Base-by-base conservation (phyloP, 208 protist species). In the Trypanosoma vivax region DNA sequence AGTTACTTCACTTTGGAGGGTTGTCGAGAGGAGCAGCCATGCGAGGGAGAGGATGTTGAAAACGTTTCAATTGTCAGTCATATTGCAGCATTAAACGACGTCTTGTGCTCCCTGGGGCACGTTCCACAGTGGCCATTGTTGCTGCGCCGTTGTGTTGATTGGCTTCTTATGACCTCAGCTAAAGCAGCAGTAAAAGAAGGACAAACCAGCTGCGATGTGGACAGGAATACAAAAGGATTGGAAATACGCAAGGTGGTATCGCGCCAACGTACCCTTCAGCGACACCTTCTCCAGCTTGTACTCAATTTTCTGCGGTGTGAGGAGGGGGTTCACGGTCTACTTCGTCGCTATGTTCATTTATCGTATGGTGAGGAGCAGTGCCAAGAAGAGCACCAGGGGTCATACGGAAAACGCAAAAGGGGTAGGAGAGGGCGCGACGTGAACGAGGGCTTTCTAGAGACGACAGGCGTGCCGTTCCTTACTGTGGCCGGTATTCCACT, bases 91-190 rank as follows among this genome's bases (percentile, higher is more conserved):
- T 27, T 66, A 30, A 34, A 33, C 11, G 28, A 57, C 48, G 34
- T 57, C 1, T 29, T 66, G 50, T 58, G 27, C 19, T 27, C 42
- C 50, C 11, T 64, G 23, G 80, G 80, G 0, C 79, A 83, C 50
- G 65, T 87, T 34, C 73, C 80, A 3, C 87, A 87, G 68, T 92
- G 84, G 84, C 81, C 75, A 3, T 53, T 60, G 3, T 39, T 91
- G 19, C 43, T 86, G 18, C 61, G 73, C 14, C 54, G 50, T 39
- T 28, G 9, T 39, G 51, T 79, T 5, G 43, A 58, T 28, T 76
- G 69, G 69, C 23, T 76, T 29, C 35, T 59, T 25, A 25, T 65
- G 10, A n/a, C 13, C 40, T n/a, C 2, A 9, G 19, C 23, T 2
- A 23, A 41, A 2, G 31, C 37, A 39, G 30, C 24, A 19, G 18